Percentiles rank a stretch among this genome's conserved stretches.
Conservation (phyloP, 1,139 yeast genomes). For the Blastobotrys raffinosifermentans region DNA sequence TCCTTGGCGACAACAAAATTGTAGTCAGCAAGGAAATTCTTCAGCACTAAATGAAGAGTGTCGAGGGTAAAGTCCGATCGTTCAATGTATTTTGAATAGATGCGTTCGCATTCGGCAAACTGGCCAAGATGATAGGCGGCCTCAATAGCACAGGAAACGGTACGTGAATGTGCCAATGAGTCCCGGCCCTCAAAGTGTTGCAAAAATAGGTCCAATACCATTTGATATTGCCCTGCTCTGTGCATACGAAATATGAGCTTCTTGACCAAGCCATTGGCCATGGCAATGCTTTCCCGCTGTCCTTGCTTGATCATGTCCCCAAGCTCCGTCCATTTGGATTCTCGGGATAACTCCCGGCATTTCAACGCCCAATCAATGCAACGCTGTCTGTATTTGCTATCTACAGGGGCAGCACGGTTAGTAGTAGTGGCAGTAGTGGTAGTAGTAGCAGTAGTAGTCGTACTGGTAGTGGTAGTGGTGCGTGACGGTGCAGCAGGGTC, state of each 20-base stretch:
- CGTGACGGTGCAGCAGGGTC: too few relatives aligned
- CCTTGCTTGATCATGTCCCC: conserved; percentile 9
- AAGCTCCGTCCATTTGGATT: conserved; percentile 11
- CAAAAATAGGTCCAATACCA: conserved; percentile 16
- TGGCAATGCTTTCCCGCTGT: not conserved
- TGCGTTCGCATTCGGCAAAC: conserved; percentile 18
- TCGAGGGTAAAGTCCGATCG: conserved; percentile 11
- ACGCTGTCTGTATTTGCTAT: too few relatives aligned
- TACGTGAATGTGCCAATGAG: conserved; percentile 8
- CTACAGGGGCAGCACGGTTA: too few relatives aligned
- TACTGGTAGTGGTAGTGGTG: too few relatives aligned
- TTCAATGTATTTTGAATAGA: conserved; percentile 18
- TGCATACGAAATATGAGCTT: conserved; percentile 11
- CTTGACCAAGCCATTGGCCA: conserved; percentile 6
- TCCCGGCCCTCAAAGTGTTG: conserved; percentile 13
- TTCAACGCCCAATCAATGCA: conserved; percentile 7
- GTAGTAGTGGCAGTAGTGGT: too few relatives aligned
- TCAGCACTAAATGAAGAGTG: conserved; percentile 16
- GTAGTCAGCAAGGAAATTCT: conserved; percentile 17
- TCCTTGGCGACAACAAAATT: conserved; percentile 22
- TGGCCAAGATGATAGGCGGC: conserved; percentile 17
- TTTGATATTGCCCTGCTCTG: conserved; percentile 9
- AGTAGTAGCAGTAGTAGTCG: too few relatives aligned
- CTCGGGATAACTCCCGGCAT: conserved; percentile 6
- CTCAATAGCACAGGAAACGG: conserved; percentile 17